Base-by-base conservation (phyloP, 805 yeast genomes). In the Hanseniaspora valbyensis region DNA sequence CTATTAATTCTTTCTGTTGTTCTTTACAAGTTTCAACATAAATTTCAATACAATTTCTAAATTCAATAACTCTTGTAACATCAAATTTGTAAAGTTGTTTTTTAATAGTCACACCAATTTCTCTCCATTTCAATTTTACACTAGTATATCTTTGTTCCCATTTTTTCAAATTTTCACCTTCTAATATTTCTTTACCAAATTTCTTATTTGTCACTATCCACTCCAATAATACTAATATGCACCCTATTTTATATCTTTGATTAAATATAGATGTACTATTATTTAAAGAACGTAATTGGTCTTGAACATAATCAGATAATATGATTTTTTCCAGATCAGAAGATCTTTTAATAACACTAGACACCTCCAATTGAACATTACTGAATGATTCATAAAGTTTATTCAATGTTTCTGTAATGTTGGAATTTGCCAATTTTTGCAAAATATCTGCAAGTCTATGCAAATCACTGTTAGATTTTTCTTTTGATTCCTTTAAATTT, bases 21-120 rank as follows among this genome's bases (percentile, higher is more conserved):
- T 92, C 98, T 50, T 89, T 83, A 22, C 92, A 76, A 48, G 92
- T 78, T 64, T 92, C 97, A 61, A 94, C 75, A 59, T 80, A 89
- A 12, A 90, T 81, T 65, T 92, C 98, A 48, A 90, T 84, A 54
- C 88, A 77, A 59, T 84, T 84, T 61, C 95, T 76, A 66, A 90
- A 87, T 58, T 89, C 97, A 34, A 76, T 78, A 32, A 86, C 74
- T 58, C 81, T 83, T 52, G 83, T 90, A 40, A 70, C 68, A 61
- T 87, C 95, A 61, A 89, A 86, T 14, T 64, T 60, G 32, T 65
- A 69, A 25, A 90, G 66, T 58, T 92, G 95, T 37, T 64, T 62
- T 60, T 77, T 82, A 49, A 90, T 84, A 3, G 74, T 76, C 16
- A 71, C 74, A 46, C 83, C 79, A 33, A 87, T 75, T 18, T 69